These are phyloP conservation scores for Beauveria rudraprayagi DNA, from an alignment of 2,329 filamentous ascomycete genomes.

Conservation along the genomic window DNA sequence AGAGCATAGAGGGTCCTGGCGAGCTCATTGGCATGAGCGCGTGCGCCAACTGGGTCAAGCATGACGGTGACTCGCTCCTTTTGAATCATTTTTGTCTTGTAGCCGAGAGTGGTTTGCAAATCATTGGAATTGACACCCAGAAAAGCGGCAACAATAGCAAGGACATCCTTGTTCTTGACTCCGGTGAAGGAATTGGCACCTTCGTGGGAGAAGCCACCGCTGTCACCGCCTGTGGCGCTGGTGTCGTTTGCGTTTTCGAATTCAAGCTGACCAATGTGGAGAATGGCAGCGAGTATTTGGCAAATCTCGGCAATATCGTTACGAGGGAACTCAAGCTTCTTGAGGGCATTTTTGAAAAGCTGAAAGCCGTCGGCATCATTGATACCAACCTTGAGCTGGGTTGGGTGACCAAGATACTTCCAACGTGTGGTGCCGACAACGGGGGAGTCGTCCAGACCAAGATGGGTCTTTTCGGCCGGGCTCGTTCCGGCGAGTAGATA, in stretches of 20 bases:
- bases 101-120: slow-evolving; percentile 80
- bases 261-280: slow-evolving; percentile 97
- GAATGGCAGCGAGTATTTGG: slow-evolving; percentile 83
- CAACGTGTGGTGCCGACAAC: slow-evolving; percentile 67
- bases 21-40: slow-evolving; percentile 87
- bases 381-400: slow-evolving; percentile 92
- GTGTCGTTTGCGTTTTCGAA: slow-evolving; percentile 80
- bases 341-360: slow-evolving; percentile 90
- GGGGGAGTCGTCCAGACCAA: slow-evolving; percentile 50
- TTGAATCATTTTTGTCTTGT: slow-evolving; percentile 94
- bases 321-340: slow-evolving; percentile 88
- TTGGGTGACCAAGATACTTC: slow-evolving; percentile 94
- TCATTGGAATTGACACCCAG: slow-evolving; percentile 74
- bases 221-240: slow-evolving; percentile 74
- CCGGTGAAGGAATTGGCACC: slow-evolving; percentile 77
- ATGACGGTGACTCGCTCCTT: slow-evolving; percentile 97
- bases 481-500: slow-evolving; percentile 92
- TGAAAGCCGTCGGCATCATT: slow-evolving; percentile 95
- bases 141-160: slow-evolving; percentile 86
- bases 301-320: slow-evolving; percentile 95
- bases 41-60: slow-evolving; percentile 85
- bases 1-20: slow-evolving; percentile 90
- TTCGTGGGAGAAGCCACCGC: slow-evolving; percentile 92
- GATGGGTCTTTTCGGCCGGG: slow-evolving; percentile 77
- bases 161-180: slow-evolving; percentile 87